Evolutionary conservation across 1,284 basidiomycete species (phyloP).

Genomic region (Rhodotorula glutinis): DNA sequence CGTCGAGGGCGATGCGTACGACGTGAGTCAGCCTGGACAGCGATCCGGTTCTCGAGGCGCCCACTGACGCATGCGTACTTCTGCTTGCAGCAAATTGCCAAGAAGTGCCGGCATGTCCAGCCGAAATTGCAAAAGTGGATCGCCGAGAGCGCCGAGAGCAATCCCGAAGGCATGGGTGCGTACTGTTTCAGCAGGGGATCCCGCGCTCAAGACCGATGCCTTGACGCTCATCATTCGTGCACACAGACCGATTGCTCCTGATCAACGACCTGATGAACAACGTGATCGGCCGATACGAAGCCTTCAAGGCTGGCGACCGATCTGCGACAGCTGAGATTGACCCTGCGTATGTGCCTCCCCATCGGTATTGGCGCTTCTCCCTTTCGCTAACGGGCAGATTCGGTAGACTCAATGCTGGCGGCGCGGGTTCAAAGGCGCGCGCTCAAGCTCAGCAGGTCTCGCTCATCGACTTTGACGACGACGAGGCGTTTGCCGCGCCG

Average conservation of each 20-base stretch:
- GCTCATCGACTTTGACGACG: slow-evolving; percentile 45
- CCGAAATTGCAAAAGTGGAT: slow-evolving; percentile 99
- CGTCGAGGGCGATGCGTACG: slow-evolving; percentile 80
- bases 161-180: slow-evolving; percentile 73
- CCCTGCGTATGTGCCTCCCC: slow-evolving; percentile 45
- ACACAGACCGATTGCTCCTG: slow-evolving; percentile 79
- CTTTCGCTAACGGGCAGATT: not conserved
- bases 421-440: slow-evolving; percentile 24
- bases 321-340: slow-evolving; percentile 59
- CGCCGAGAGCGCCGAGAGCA: slow-evolving; percentile 72
- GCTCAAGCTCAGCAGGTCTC: slow-evolving; percentile 39
- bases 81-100: slow-evolving; percentile 73
- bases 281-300: slow-evolving; percentile 81
- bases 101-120: slow-evolving; percentile 74
- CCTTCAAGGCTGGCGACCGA: slow-evolving; percentile 86
- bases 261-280: slow-evolving; percentile 98
- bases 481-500: slow-evolving; percentile 35
- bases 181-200: slow-evolving; percentile 6
- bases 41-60: too few relatives aligned
- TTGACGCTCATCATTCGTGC: too few relatives aligned
- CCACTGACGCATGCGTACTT: not conserved
- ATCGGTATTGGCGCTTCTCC: not conserved
- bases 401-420: not conserved
- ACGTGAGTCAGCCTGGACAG: slow-evolving; percentile 61
- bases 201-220: too few relatives aligned